Evolutionary conservation across 1,139 yeast genomes (phyloP), one percentile per base, ranked within the genome.

Genomic region (Pneumocystis carinii): DNA sequence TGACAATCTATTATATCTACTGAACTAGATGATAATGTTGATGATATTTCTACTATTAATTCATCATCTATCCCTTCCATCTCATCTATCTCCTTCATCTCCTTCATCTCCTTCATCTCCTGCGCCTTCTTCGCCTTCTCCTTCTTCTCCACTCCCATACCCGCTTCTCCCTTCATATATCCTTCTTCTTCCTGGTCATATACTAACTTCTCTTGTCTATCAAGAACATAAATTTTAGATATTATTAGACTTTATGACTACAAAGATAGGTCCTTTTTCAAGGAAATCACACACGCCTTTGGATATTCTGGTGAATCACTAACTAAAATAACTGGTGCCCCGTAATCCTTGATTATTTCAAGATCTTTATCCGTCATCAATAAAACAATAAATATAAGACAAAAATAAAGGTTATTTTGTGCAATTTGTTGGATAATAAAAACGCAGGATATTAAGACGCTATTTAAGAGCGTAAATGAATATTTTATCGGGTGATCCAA

Each of bases 351-450:
- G 2, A n/a, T 1, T 14, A 48, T 24, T 24, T 24, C 2, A 8
- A 10, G 5, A 10, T 48, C 14, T 24, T 24, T 48, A 24, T 24
- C 12, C 3, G 32, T 7, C 55, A 48, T 48, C 24, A 41, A 24
- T 17, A 10, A 12, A 24, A 39, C 5, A 10, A 37, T 12, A 8
- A 15, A 48, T 48, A 48, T 24, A 48, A 24, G 24, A 24, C 27
- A n/a, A n/a, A 19, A 2, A 48, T 4, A 48, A 10, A 48, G 32
- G 24, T 42, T 42, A 5, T n/a, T 17, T 17, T 17, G 10, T 14
- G 14, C 7, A 10, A 14, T 41, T 27, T 12, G 19, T 73, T 81
- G 64, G 87, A 82, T 68, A 75, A 75, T 1, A 83, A 80, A 19
- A 17, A 24, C 38, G 83, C 77, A 74, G 66, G 77, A 32, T 68